Conservation (phyloP, 2,329 filamentous ascomycete genomes). For the Neonectria magnoliae region DNA sequence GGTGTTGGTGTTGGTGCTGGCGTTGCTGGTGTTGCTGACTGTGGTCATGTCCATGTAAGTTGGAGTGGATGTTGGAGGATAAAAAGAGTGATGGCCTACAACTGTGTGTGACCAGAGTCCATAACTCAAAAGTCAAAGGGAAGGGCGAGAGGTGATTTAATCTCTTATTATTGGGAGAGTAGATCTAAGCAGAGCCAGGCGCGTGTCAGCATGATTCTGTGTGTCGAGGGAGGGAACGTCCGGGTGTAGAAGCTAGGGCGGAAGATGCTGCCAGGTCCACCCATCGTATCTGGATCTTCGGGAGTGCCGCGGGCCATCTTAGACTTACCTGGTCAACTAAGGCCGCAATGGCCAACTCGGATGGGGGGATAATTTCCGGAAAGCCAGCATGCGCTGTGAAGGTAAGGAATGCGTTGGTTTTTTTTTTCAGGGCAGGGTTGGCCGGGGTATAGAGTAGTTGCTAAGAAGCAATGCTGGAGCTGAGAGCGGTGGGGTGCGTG, state of each 20-base stretch:
- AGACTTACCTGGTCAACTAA: constrained; percentile 44
- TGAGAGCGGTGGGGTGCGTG: constrained; percentile 25
- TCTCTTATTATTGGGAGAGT: constrained; percentile 38
- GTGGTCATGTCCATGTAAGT: constrained; percentile 37
- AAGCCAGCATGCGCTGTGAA: constrained; percentile 38
- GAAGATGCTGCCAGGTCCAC: constrained; percentile 37
- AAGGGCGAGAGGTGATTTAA: constrained; percentile 36
- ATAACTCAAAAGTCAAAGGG: constrained; percentile 48
- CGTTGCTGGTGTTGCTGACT: constrained; percentile 52
- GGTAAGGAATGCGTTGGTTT: constrained; percentile 39
- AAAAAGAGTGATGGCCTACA: constrained; percentile 56
- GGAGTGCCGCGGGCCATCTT: constrained; percentile 43
- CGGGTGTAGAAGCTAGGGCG: constrained; percentile 38
- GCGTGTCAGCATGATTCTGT: constrained; percentile 42
- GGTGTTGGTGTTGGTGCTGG: constrained; percentile 42
- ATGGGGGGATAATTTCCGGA: constrained; percentile 45
- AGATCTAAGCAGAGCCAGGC: constrained; percentile 41
- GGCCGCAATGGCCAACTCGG: constrained; percentile 44
- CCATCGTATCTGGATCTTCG: constrained; percentile 44
- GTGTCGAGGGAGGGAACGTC: constrained; percentile 31
- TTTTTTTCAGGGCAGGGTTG: constrained; percentile 19
- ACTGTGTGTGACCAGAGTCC: constrained; percentile 61
- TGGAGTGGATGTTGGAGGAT: constrained; percentile 34
- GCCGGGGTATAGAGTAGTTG: constrained; percentile 34
- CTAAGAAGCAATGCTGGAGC: constrained; percentile 32